Base-by-base conservation (phyloP, 192 early-diverging fungal species). In the Gamsiella multidivaricata region DNA sequence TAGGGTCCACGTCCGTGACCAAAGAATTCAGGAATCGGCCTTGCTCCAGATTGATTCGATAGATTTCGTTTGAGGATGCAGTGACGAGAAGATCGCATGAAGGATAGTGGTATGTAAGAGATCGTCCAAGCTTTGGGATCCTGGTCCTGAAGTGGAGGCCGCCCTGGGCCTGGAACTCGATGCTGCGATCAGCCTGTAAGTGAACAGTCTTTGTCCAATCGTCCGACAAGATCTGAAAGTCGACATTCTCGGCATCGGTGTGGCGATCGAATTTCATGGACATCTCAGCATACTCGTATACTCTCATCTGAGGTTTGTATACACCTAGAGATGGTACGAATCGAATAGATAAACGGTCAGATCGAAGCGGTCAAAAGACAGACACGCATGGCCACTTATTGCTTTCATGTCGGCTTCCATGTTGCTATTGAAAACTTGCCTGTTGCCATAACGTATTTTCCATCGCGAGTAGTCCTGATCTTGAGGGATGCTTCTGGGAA, bases 231-330 rank as follows among this genome's bases (percentile, higher is more conserved):
- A 95, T 90, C 87, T 89, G 68, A 84, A 95, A 95, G 47, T 92
- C 85, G 18, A 99, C 87, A 72, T 96, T 98, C 70, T 99, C 97
- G 10, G 89, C 82, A 63, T 99, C 93, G 1, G 94, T 94, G 80
- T 97, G 94, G 43, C 97, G 90, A 69, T 99, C 96, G 80, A 99
- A 97, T 82, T 99, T 99, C 94, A 99, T 96, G 17, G 96, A 90
- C 83, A 97, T 87, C 67, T 99, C 91, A 11, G 89, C 70, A 68
- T 92, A 95, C 49, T 99, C 97, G 61, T 85, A 99, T 0, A 97
- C 95, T 53, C 97, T 89, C 68, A 99, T 93, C 73, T 97, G 97
- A 23, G 96, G 96, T 80, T 99, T 95, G 84, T 99, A 98, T n/a
- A 97, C 93, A 50, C 88, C 87, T 90, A 50, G 23, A 23, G 25